Evolutionary conservation across 2,329 filamentous ascomycete genomes (phyloP).

Genomic region (Colletotrichum sp.): DNA sequence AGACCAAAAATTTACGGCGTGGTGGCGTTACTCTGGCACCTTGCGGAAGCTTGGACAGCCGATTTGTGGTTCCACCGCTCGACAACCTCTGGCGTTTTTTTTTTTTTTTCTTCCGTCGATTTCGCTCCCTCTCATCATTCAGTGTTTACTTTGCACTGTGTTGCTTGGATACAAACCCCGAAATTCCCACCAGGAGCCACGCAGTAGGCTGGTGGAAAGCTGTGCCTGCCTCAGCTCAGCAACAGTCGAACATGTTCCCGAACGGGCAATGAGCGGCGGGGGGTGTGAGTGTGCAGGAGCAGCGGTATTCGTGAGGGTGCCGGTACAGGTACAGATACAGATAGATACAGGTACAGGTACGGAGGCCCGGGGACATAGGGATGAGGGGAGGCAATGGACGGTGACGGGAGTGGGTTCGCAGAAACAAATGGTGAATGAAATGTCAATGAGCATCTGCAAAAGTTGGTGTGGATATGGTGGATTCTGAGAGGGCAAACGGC

Average conservation of each 20-base stretch:
- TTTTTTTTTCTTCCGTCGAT: neutral
- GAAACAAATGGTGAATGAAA: neutral
- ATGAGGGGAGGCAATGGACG: neutral
- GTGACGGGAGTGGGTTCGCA: neutral
- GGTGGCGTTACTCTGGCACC: slow-evolving; percentile 23
- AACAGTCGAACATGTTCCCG: slow-evolving; percentile 3
- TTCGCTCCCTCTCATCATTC: neutral
- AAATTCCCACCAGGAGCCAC: neutral
- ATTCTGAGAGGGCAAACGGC: neutral
- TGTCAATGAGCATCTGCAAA: neutral
- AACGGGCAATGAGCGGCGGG: slow-evolving; percentile 2
- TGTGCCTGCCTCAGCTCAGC: slow-evolving; percentile 3
- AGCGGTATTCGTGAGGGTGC: neutral
- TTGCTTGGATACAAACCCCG: neutral
- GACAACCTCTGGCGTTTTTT: neutral
- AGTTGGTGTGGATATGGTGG: neutral
- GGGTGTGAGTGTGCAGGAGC: neutral
- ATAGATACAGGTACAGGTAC: neutral
- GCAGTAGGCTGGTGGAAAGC: neutral
- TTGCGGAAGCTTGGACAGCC: slow-evolving; percentile 23
- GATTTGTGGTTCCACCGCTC: slow-evolving; percentile 19
- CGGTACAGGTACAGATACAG: neutral
- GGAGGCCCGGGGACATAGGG: neutral
- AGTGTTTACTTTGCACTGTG: slow-evolving; percentile 7
- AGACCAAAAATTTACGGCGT: slow-evolving; percentile 15